These are phyloP conservation scores for Angomonas deanei DNA, from an alignment of 208 protist species.

Conservation along the genomic window DNA sequence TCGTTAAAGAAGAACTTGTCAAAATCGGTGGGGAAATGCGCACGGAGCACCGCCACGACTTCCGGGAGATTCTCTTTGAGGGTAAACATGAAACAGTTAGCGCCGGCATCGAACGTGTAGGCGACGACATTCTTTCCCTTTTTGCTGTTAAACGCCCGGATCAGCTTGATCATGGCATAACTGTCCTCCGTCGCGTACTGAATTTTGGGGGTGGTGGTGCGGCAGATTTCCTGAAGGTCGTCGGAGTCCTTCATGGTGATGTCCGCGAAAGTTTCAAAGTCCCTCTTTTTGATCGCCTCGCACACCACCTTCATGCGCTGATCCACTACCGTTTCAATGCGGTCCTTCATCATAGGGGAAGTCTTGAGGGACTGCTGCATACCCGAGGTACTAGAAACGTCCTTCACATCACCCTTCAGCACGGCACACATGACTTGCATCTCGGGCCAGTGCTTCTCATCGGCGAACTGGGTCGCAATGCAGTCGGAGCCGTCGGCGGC, in stretches of 20 bases:
- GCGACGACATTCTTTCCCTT: constrained; percentile 72
- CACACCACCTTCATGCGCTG: constrained; percentile 89
- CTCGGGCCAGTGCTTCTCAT: constrained; percentile 92
- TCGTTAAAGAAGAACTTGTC: constrained; percentile 75
- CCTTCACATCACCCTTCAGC: constrained; percentile 93
- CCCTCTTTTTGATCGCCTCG: constrained; percentile 83
- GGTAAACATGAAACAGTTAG: constrained; percentile 98
- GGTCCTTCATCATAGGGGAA: constrained; percentile 83
- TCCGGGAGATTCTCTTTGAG: constrained; percentile 80
- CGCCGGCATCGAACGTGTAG: constrained; percentile 99
- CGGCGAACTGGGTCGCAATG: constrained; percentile 89
- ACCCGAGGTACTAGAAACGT: constrained; percentile 92
- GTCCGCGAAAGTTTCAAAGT: constrained; percentile 95
- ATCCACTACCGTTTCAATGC: constrained; percentile 82
- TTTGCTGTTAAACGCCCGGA: constrained; percentile 90
- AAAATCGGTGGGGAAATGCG: constrained; percentile 86
- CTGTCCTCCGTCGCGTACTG: constrained; percentile 98
- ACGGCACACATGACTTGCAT: constrained; percentile 89
- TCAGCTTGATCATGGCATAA: constrained; percentile 92
- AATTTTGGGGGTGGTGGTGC: constrained; percentile 96
- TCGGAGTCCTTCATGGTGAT: constrained; percentile 95
- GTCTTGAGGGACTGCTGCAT: constrained; percentile 96
- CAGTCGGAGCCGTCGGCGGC: constrained; percentile 81
- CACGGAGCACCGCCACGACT: constrained; percentile 78
- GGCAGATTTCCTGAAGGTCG: constrained; percentile 97